Evolutionary conservation across 352 stramenopile species (phyloP), one percentile per base, ranked within the genome.

Genomic region (Globisporangium cederbergense): DNA sequence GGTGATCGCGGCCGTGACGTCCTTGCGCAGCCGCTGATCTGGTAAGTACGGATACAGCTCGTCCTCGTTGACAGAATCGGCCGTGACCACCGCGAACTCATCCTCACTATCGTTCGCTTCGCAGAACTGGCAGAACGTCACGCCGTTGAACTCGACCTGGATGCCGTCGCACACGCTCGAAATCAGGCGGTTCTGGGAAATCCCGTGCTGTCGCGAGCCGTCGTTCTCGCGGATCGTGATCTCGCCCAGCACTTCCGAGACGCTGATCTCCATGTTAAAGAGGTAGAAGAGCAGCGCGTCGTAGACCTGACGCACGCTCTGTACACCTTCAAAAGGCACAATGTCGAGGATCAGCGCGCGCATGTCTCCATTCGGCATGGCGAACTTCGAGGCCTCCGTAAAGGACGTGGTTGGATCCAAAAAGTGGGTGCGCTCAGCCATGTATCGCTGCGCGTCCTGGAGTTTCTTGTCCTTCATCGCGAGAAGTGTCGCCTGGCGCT

Each of bases 181-280:
- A 13, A 60, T 30, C 4, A 66, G 13, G 5, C 60, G 60, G 13
- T 10, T 55, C 18, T 66, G 32, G 7, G 9, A 60, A 3, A 66
- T 38, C 3, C 49, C 60, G 3, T 65, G 34, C 4, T n/a, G 18
- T n/a, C 13, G 18, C 8, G 53, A 7, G 11, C 45, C 28, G 6
- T 53, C 42, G 28, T 40, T 45, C 42, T 53, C 42, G 28, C 54
- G 36, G 34, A 60, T 46, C 25, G 74, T 82, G 30, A 82, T 77
- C 51, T 69, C 78, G 16, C 72, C 74, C 32, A 82, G 55, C 32
- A 72, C 60, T 46, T 84, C 76, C 28, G 74, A 80, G 55, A 81
- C 74, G 58, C 61, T 72, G 72, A 84, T 81, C 57, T 84, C 74
- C 13, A 82, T 73, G 45, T 84, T 81, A 28, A 66, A 63, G 22